Percentiles rank a stretch among this genome's conserved stretches.
These are phyloP conservation scores for Plantago lanceolata DNA, from an alignment of 305 asterid genomes.

Conservation along the genomic window DNA sequence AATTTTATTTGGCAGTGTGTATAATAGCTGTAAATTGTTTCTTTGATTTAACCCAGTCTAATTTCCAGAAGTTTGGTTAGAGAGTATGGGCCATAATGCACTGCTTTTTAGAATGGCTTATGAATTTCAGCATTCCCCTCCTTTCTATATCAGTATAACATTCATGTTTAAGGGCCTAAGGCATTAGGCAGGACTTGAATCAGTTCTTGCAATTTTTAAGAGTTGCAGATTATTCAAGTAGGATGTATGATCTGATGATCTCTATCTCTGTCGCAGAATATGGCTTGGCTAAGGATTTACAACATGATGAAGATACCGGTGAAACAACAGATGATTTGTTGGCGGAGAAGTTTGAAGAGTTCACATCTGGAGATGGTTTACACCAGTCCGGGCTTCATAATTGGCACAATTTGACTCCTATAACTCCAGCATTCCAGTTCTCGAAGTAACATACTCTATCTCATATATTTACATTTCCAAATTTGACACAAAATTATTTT, in stretches of 20 bases:
- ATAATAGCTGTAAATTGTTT: no score
- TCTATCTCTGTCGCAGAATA: slow-evolving; percentile 33
- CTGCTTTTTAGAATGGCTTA: no score
- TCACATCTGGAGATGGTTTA: slow-evolving; percentile 30
- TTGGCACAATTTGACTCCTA: slow-evolving; percentile 52
- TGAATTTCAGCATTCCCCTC: no score
- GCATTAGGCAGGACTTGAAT: neutral
- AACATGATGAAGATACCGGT: slow-evolving; percentile 32
- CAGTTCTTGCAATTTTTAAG: neutral
- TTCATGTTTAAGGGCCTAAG: neutral
- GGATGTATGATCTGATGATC: slow-evolving; percentile 27
- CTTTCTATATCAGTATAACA: no score
- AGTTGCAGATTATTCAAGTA: neutral
- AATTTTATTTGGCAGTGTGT: no score
- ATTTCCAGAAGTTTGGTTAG: no score
- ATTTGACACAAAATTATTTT: slow-evolving; percentile 3
- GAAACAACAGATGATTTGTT: slow-evolving; percentile 33
- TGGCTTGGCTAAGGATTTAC: slow-evolving; percentile 30
- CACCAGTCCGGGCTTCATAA: slow-evolving; percentile 29
- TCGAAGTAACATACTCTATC: slow-evolving; percentile 41
- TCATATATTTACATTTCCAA: slow-evolving; percentile 3
- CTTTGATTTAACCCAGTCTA: no score
- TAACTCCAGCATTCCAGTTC: slow-evolving; percentile 50
- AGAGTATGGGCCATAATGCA: no score
- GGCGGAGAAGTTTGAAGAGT: slow-evolving; percentile 25